Evolutionary conservation across 768 basidiomycete species (phyloP), one percentile per base, ranked within the genome.

Genomic region (Mrakia gelida): DNA sequence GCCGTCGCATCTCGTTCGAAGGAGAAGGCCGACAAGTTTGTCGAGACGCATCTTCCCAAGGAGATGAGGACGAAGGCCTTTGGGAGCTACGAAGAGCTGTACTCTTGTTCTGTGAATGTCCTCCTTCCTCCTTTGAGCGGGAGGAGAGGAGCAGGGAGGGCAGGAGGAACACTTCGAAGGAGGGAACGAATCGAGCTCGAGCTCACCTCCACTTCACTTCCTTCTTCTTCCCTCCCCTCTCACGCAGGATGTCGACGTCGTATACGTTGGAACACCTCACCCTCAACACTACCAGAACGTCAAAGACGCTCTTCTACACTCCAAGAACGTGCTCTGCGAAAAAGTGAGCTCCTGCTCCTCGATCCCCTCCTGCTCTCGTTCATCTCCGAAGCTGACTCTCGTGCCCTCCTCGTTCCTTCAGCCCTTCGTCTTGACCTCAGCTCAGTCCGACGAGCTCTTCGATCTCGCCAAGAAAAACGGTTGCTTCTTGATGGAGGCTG

Each of bases 261-360:
- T 91, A 3, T 78, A 78, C 77, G 45, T 78, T 28, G 92, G 91
- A 10, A 94, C 93, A 3, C 94, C 94, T 6, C 93, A 96, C 82
- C 92, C 92, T 1, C 86, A 88, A 76, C 94, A 96, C 85, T 92
- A 92, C 83, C 86, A 87, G 79, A 92, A 92, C 81, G 89, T 92
- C 0, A 85, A 90, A 81, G 91, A 89, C 77, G 91, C 92, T 11
- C 89, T 95, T 81, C 88, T 88, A 79, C 91, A 91, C 7, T 89
- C 89, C 77, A 96, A 95, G 84, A 89, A 94, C 83, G 90, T 95
- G 54, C 89, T 95, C 30, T 92, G 92, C 84, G 94, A 96, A 85
- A 95, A 96, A 75, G 80, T 9, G 45, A 54, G 8, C 71, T 52
- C 28, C n/a, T n/a, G n/a, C n/a, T 63, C 38, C 10, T 41, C 28